Base-by-base conservation (phyloP, 2,329 filamentous ascomycete genomes). In the Aspergillus sp. region DNA sequence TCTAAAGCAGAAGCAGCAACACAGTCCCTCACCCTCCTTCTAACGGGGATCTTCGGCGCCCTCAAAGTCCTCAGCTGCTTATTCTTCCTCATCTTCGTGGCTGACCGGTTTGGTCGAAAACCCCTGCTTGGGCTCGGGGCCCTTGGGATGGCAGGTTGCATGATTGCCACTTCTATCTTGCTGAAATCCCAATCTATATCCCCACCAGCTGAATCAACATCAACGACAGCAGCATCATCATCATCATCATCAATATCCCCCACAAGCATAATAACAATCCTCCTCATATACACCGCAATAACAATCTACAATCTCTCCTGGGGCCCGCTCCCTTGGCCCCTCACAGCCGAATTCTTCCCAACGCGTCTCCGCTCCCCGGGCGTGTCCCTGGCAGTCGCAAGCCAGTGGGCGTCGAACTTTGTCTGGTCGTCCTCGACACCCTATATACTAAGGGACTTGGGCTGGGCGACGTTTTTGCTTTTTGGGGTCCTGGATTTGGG, bases 281-380 rank as follows among this genome's bases (percentile, higher is more conserved):
- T 78, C 0, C 69, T 85, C 12, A 84, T 85, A 53, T 85, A 84
- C 64, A 71, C 84, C 4, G 81, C 81, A 57, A 80, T 84, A 24
- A 78, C 83, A 43, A 57, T 67, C 12, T 77, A 74, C 61, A 76
- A 77, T 45, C 69, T 75, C 59, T 75, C 72, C 43, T 77, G 75
- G 74, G 74, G 74, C 0, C 73, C 74, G 0, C 63, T 74, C 1
- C 71, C 71, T 2, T 77, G 75, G 75, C 72, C 74, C 0, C 76
- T 73, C 60, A 66, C 67, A 4, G 68, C 69, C 6, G 74, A 72
- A 59, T 73, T 76, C 47, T 77, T 76, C 62, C 70, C 71, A 8
- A 70, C 68, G 2, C 69, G 74, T 1, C 74, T 75, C 55, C 71
- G 74, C 20, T 74, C 76, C 55, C 71, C 73, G 0, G 74, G 74